Conservation (phyloP, 164 flowering plant species). For the Piper betle region DNA sequence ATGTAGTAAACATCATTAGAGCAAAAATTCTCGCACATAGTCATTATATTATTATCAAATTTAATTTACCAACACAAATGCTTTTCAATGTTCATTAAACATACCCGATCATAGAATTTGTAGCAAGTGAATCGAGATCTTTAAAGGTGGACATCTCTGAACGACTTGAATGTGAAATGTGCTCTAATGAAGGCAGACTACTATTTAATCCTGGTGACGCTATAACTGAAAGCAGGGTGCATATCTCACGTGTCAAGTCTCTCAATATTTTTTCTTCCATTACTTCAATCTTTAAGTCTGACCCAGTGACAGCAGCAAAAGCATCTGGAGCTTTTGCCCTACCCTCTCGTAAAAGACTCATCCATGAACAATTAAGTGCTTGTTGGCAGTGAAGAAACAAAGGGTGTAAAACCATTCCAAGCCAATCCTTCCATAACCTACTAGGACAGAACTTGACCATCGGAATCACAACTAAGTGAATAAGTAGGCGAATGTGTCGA, state of each 20-base stretch:
- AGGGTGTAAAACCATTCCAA: slow-evolving; percentile 66
- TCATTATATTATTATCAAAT: too few species aligned
- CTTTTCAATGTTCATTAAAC: slow-evolving; percentile 4
- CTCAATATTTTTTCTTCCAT: slow-evolving; percentile 95
- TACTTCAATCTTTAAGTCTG: slow-evolving; percentile 81
- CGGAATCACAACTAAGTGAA: slow-evolving; percentile 59
- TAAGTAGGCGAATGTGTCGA: slow-evolving; percentile 81
- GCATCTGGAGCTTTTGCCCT: slow-evolving; percentile 86
- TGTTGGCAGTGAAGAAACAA: slow-evolving; percentile 53
- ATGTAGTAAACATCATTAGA: too few species aligned
- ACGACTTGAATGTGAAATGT: slow-evolving; percentile 43
- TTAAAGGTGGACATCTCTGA: slow-evolving; percentile 41
- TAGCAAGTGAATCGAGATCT: slow-evolving; percentile 52
- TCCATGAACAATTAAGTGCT: slow-evolving; percentile 75
- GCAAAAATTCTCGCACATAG: too few species aligned
- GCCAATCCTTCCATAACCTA: slow-evolving; percentile 70
- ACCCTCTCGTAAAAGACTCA: slow-evolving; percentile 69
- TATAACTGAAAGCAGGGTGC: slow-evolving; percentile 54
- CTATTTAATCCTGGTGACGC: slow-evolving; percentile 66
- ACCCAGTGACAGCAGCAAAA: slow-evolving; percentile 31
- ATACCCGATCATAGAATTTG: slow-evolving; percentile 74
- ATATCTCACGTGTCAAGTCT: slow-evolving; percentile 75
- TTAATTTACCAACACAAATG: neutral
- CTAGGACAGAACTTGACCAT: slow-evolving; percentile 69
- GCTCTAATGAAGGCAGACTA: slow-evolving; percentile 69